Conservation (phyloP, 2,329 filamentous ascomycete species). For the Aspergillus sp. region DNA sequence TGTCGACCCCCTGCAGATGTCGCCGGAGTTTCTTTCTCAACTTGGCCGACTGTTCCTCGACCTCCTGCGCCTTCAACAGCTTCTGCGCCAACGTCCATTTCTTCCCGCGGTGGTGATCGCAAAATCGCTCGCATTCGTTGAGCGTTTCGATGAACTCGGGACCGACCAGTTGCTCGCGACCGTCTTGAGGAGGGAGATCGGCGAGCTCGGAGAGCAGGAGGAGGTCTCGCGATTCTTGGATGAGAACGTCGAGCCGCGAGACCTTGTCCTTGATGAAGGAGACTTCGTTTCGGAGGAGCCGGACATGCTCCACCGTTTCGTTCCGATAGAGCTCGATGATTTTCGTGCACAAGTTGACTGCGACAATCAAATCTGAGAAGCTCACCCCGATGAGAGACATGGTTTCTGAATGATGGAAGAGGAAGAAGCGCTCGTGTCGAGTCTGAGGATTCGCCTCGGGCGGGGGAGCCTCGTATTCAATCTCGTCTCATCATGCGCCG, state of each 20-base stretch:
- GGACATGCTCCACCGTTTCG: neutral
- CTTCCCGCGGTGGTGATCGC: neutral
- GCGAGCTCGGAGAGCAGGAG: neutral
- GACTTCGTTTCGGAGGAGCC: neutral
- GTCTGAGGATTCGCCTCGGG: neutral
- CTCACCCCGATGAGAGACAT: conserved; percentile 1
- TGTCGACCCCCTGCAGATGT: neutral
- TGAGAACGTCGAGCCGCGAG: neutral
- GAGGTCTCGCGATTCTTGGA: neutral
- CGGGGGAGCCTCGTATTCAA: neutral
- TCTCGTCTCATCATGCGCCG: neutral
- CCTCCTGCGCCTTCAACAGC: neutral
- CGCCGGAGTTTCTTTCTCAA: neutral
- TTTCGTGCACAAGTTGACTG: neutral
- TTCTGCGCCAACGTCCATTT: neutral
- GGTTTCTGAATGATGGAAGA: neutral
- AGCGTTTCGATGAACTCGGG: neutral
- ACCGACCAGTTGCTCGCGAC: neutral
- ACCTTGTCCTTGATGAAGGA: neutral
- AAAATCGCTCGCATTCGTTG: neutral
- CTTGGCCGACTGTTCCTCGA: neutral
- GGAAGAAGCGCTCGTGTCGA: neutral
- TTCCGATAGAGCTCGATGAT: neutral
- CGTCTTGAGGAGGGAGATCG: neutral
- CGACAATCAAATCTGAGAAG: neutral